Conservation (phyloP, 2,329 filamentous ascomycete genomes). For the Apiospora sp. region DNA sequence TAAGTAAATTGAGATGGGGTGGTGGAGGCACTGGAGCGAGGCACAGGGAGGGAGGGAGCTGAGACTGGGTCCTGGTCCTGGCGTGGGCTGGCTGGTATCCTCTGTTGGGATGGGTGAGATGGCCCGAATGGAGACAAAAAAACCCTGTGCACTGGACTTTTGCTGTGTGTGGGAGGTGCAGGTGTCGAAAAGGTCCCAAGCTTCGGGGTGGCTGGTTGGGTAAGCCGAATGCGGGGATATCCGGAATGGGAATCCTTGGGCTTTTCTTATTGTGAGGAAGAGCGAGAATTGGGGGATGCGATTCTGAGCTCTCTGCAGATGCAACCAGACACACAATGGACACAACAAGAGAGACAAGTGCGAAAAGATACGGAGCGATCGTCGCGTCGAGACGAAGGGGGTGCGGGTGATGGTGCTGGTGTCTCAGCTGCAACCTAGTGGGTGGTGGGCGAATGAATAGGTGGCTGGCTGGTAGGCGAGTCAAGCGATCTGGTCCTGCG, state of each 20-base stretch:
- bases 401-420: constrained; percentile 19
- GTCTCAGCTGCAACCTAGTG: constrained; percentile 20
- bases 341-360: not conserved
- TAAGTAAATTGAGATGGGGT: constrained; percentile 12
- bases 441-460: constrained; percentile 14
- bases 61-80: constrained; percentile 6
- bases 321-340: not conserved
- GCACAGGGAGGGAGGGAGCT: not conserved
- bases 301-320: not conserved
- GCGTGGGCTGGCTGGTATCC: not conserved
- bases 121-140: constrained; percentile 4
- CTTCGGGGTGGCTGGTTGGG: constrained; percentile 15
- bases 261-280: not conserved
- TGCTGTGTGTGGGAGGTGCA: not conserved
- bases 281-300: not conserved
- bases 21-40: not conserved
- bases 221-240: constrained; percentile 20
- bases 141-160: not conserved
- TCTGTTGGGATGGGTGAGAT: constrained; percentile 4
- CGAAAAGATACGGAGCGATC: constrained; percentile 6
- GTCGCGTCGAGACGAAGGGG: constrained; percentile 20
- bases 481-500: constrained; percentile 18
- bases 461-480: constrained; percentile 5
- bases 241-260: constrained; percentile 16
- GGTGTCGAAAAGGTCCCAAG: not conserved